phyloP scores from a whole-genome alignment of 768 basidiomycete species.

The Erythrobasidium yunnanense region DNA sequence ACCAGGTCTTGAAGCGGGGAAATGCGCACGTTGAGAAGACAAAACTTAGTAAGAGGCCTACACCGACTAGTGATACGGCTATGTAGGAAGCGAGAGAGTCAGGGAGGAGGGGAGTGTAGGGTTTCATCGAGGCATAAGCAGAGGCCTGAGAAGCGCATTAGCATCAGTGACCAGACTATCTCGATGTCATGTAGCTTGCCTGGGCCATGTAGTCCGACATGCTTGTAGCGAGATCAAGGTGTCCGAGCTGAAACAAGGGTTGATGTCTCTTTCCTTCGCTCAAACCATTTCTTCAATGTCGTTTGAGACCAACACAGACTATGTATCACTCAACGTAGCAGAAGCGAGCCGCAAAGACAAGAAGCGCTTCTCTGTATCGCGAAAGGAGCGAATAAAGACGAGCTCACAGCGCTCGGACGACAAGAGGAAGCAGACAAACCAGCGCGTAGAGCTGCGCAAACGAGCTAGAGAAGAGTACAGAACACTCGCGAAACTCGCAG shows the following conservation, averaged over 20 bases:
- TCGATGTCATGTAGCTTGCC: not conserved
- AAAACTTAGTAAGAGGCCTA: not conserved
- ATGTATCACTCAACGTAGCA: not conserved
- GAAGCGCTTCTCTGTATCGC: not conserved
- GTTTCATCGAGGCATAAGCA: not conserved
- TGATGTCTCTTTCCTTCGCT: not conserved
- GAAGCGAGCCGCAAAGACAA: not conserved
- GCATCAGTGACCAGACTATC: not conserved
- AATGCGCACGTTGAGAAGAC: not conserved
- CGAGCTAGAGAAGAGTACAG: not conserved
- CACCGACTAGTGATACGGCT: not conserved
- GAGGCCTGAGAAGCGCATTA: not conserved
- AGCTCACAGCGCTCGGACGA: not conserved
- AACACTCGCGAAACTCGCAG: not conserved
- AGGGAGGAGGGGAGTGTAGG: not conserved
- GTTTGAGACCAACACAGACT: not conserved
- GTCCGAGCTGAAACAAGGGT: too few species aligned
- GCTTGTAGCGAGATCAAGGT: too few species aligned
- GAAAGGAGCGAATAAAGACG: not conserved
- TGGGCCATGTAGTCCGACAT: not conserved
- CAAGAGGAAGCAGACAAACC: not conserved
- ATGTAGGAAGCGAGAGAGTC: not conserved
- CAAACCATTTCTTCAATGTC: not conserved
- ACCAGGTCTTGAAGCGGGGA: not conserved
- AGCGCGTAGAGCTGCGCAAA: not conserved